Evolutionary conservation across 2,329 filamentous ascomycete genomes (phyloP), one percentile per base, ranked within the genome.

Genomic region (Capronia coronata): DNA sequence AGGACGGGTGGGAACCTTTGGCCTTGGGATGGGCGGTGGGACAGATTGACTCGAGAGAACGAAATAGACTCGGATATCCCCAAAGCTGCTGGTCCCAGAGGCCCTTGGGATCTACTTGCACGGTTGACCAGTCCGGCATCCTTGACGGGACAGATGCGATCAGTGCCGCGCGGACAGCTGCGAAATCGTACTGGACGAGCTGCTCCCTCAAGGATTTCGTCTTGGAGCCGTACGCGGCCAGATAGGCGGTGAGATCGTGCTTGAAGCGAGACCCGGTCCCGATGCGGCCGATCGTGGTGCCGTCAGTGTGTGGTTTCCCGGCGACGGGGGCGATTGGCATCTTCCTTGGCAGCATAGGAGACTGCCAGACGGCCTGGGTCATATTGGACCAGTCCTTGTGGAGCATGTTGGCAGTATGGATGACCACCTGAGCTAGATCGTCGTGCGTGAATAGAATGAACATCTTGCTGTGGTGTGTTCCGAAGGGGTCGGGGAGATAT

Each of bases 361-460:
- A 91, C 43, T 71, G 74, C 89, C 89, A 95, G 3, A 86, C 78
- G 1, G 80, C 87, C 64, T 95, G 88, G 1, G 83, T 86, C 85
- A 94, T 86, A 59, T 93, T 93, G 1, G 74, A 77, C 89, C 89
- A 95, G 65, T 95, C 89, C 48, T 83, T 81, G 2, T 75, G 63
- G n/a, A 94, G 91, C 84, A 94, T 88, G 60, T 95, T 95, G 14
- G 89, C 87, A 0, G 89, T 95, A 60, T 94, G 87, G 23, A 95
- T 89, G 48, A 94, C 68, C 4, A 95, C 71, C 40, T 94, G 85
- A 0, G 84, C 86, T 0, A 75, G 79, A 54, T 84, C 80, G 63
- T 94, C 87, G 64, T 86, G 82, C 3, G 86, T 78, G 54, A 94
- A 73, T 2, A 94, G 67, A n/a, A 94, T 72, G 66, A 94, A 78